These are phyloP conservation scores for Aphanomyces astaci DNA, from an alignment of 352 stramenopile species.

Conservation along the genomic window DNA sequence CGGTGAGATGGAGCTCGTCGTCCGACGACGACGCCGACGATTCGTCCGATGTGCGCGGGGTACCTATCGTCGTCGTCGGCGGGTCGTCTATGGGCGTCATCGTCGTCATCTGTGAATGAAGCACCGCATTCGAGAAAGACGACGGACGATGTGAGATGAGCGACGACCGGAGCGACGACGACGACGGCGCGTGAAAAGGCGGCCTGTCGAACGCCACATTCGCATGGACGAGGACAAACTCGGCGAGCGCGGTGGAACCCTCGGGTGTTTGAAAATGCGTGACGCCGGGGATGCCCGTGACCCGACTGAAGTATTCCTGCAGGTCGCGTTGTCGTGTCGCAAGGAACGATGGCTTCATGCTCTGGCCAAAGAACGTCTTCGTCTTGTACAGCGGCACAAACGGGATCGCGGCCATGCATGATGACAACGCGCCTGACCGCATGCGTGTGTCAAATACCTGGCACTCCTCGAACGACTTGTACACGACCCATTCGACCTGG, in stretches of 20 bases:
- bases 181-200: not conserved
- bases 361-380: constrained; percentile 22
- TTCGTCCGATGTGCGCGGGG: constrained; percentile 5
- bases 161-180: no score
- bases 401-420: constrained; percentile 1
- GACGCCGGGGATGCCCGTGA: constrained; percentile 11
- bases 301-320: constrained; percentile 7
- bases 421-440: not conserved
- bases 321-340: constrained; percentile 14
- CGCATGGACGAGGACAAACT: constrained; percentile 12
- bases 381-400: constrained; percentile 21
- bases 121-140: not conserved
- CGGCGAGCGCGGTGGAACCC: constrained; percentile 2
- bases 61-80: not conserved
- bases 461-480: constrained; percentile 20
- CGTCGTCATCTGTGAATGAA: not conserved
- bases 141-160: not conserved
- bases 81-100: not conserved
- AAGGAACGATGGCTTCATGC: constrained; percentile 12
- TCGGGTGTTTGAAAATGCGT: constrained; percentile 10
- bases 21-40: constrained; percentile 1
- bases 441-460: constrained; percentile 19
- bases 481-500: constrained; percentile 16
- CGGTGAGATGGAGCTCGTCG: constrained; percentile 10
- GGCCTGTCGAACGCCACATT: not conserved